Evolutionary conservation across 805 yeast genomes (phyloP).

Genomic region (Candida ponderosae): DNA sequence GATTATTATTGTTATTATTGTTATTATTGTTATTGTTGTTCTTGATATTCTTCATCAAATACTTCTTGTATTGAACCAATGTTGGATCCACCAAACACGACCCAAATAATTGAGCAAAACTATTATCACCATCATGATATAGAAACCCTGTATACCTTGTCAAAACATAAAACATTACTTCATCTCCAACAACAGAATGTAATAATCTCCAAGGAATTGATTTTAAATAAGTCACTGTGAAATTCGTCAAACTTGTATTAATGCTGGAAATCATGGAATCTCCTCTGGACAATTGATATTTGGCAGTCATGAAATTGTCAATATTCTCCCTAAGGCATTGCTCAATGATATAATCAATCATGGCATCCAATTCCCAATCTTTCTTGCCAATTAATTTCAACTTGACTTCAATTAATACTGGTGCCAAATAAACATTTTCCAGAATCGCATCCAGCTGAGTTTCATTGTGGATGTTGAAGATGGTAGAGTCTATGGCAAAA

Average conservation of each 20-base stretch:
- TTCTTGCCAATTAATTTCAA: neutral
- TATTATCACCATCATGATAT: neutral
- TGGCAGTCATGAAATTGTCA: conserved; percentile 33
- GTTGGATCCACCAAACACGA: neutral
- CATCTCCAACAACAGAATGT: conserved; percentile 6
- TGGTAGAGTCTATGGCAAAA: too few relatives aligned
- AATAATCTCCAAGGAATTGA: conserved; percentile 33
- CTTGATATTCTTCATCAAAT: too few relatives aligned
- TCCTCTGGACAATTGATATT: conserved; percentile 30
- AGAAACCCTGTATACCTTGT: conserved; percentile 5
- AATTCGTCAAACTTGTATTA: conserved; percentile 27
- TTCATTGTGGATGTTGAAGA: neutral
- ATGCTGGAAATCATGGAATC: conserved; percentile 19
- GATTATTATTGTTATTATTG: too few relatives aligned
- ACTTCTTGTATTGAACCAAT: too few relatives aligned
- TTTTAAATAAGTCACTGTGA: conserved; percentile 34
- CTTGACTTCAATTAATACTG: neutral
- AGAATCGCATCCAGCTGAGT: neutral
- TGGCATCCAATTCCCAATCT: conserved; percentile 19
- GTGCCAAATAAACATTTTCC: neutral
- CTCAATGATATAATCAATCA: conserved; percentile 34
- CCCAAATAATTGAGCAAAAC: neutral
- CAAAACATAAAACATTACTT: conserved; percentile 6
- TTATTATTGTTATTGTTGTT: too few relatives aligned
- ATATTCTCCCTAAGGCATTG: conserved; percentile 21